phyloP scores from a whole-genome alignment of 1,284 basidiomycete genomes.

The Rugiboletus extremiorientalis region DNA sequence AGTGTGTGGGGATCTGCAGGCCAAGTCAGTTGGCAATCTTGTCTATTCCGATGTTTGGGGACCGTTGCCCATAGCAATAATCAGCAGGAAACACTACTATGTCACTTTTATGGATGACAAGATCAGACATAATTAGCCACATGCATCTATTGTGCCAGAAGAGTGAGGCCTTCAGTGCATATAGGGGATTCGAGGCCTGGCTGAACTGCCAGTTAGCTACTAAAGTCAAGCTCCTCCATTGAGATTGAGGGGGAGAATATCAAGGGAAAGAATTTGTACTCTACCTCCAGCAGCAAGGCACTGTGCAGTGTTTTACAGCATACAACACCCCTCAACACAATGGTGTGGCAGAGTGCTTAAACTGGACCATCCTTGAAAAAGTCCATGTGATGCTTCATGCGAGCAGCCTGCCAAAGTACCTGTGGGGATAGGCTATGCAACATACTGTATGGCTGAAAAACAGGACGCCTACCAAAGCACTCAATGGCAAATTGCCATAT shows the following conservation, averaged over 20 bases:
- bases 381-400: neutral
- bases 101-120: slow-evolving; percentile 1
- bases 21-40: fast-evolving
- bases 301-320: neutral
- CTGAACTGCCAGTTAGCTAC: neutral
- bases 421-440: neutral
- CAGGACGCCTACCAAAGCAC: neutral
- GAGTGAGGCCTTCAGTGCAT: neutral
- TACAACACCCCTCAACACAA: slow-evolving; percentile 3
- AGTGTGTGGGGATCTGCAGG: fast-evolving
- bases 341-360: neutral
- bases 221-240: neutral
- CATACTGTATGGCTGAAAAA: neutral
- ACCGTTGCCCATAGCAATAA: neutral
- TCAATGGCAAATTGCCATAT: too few relatives aligned
- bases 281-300: neutral
- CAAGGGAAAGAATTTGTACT: neutral
- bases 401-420: neutral
- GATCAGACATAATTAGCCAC: neutral
- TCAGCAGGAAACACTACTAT: neutral
- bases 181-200: neutral
- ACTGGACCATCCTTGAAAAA: neutral
- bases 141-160: neutral
- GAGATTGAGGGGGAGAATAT: neutral
- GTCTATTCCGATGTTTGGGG: neutral